Evolutionary conservation across 257 asterid species (phyloP).

Genomic region (Penstemon eatonii): DNA sequence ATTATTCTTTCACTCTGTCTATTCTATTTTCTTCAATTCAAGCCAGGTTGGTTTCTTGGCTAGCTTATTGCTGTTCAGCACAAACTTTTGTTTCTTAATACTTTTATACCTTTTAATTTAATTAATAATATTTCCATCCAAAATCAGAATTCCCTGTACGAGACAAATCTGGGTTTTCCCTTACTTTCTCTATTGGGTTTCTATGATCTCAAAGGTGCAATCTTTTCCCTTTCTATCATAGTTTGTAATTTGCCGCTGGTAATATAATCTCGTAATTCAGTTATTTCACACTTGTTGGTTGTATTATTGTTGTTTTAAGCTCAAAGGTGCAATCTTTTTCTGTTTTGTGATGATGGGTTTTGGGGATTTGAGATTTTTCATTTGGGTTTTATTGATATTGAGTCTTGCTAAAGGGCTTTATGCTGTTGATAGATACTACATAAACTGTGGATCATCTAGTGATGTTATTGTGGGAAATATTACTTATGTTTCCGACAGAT

Average conservation of each 20-base stretch:
- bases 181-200: slow-evolving; percentile 30
- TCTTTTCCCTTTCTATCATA: slow-evolving; percentile 24
- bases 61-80: slow-evolving; percentile 44
- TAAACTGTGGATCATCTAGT: slow-evolving; percentile 62
- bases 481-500: slow-evolving; percentile 54
- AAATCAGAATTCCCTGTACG: slow-evolving; percentile 19
- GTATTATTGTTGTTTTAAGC: slow-evolving; percentile 34
- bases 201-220: slow-evolving; percentile 45
- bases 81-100: slow-evolving; percentile 21
- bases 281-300: slow-evolving; percentile 9
- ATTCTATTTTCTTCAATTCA: slow-evolving; percentile 25
- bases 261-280: background rate
- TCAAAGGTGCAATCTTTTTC: slow-evolving; percentile 20
- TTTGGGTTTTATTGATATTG: slow-evolving; percentile 47
- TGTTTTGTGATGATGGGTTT: slow-evolving; percentile 35
- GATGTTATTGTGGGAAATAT: slow-evolving; percentile 47
- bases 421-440: slow-evolving; percentile 51
- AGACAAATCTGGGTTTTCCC: slow-evolving; percentile 30
- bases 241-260: slow-evolving; percentile 5
- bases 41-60: slow-evolving; percentile 33
- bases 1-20: slow-evolving; percentile 23
- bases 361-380: slow-evolving; percentile 38
- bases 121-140: slow-evolving; percentile 22
- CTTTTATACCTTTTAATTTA: background rate
- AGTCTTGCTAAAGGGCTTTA: slow-evolving; percentile 44